Evolutionary conservation across 768 basidiomycete species (phyloP).

Genomic region (Tulasnella sp.): DNA sequence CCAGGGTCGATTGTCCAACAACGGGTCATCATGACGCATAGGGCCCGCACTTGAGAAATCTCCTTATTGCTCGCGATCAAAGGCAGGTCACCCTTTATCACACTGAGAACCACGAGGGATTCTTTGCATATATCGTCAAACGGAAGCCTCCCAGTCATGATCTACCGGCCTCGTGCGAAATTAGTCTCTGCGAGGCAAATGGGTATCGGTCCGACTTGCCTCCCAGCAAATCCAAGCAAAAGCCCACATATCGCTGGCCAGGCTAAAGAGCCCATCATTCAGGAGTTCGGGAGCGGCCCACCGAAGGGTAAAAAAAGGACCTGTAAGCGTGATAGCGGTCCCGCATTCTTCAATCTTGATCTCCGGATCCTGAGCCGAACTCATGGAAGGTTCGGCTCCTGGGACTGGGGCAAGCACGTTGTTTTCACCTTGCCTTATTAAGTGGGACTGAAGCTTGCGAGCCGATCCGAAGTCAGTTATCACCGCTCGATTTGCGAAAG

Average conservation of each 20-base stretch:
- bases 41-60: background rate
- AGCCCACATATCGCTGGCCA: background rate
- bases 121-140: background rate
- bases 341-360: background rate
- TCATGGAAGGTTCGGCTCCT: background rate
- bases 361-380: background rate
- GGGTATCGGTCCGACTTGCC: background rate
- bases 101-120: background rate
- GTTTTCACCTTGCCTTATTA: background rate
- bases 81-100: background rate
- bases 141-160: background rate
- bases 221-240: slow-evolving; percentile 5
- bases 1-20: background rate
- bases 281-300: background rate
- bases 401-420: background rate
- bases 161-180: background rate
- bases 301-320: background rate
- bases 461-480: background rate
- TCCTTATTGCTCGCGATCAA: background rate
- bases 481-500: background rate
- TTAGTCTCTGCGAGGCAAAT: background rate
- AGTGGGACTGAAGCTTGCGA: background rate
- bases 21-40: background rate
- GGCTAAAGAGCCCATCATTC: background rate
- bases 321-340: background rate